Conservation (phyloP, 2,329 filamentous ascomycete genomes). For the Dactylellina cionopaga region DNA sequence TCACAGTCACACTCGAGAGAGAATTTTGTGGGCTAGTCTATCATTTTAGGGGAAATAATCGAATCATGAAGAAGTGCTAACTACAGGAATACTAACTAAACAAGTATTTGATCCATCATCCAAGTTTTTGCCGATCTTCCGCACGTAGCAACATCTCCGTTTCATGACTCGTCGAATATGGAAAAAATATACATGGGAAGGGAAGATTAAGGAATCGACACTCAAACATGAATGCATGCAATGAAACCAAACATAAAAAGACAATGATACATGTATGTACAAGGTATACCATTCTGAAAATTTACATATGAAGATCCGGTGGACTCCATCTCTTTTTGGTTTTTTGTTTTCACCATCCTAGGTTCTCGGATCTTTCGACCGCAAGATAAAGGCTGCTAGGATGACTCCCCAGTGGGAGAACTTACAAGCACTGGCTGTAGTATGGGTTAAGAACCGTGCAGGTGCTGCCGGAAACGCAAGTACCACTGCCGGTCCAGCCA, state of each 20-base stretch:
- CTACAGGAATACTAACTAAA: conserved; percentile 29
- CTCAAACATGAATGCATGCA: conserved; percentile 6
- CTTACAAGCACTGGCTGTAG: conserved; percentile 57
- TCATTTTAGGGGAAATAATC: conserved; percentile 15
- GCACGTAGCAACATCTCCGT: conserved; percentile 17
- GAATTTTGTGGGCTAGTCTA: conserved; percentile 17
- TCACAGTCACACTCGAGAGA: not conserved
- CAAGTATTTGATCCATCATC: conserved; percentile 44
- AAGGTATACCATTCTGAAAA: conserved; percentile 51
- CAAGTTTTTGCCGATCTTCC: conserved; percentile 26
- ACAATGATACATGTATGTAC: conserved; percentile 46
- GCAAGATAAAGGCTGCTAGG: conserved; percentile 22
- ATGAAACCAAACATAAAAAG: not conserved
- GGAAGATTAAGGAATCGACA: not conserved
- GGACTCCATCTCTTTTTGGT: conserved; percentile 25
- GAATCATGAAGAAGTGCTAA: conserved; percentile 33
- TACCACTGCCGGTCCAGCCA: conserved; percentile 52
- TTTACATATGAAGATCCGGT: conserved; percentile 22
- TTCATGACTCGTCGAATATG: conserved; percentile 16
- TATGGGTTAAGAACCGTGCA: conserved; percentile 54
- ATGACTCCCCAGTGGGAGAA: conserved; percentile 9
- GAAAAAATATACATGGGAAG: conserved; percentile 43
- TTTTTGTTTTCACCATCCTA: not conserved
- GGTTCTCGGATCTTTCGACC: conserved; percentile 39
- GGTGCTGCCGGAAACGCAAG: conserved; percentile 50